These are phyloP conservation scores for Spinellus fusiger DNA, from an alignment of 192 early-diverging fungal species.

Conservation along the genomic window DNA sequence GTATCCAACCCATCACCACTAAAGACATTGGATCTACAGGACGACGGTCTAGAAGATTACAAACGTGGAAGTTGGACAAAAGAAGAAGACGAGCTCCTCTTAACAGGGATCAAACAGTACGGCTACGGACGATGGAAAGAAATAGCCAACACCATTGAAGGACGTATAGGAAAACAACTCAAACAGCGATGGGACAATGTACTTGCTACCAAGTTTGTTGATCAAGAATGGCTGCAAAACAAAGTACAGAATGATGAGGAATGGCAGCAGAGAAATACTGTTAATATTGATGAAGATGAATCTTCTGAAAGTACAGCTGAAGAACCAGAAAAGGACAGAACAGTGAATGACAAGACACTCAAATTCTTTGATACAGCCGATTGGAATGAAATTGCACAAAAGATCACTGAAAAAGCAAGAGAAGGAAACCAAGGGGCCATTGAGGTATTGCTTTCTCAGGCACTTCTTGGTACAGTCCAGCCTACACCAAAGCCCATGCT, in stretches of 20 bases:
- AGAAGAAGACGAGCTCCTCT: constrained; percentile 30
- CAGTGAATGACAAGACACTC: background rate
- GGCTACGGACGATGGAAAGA: constrained; percentile 35
- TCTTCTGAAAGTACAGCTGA: background rate
- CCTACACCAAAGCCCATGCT: background rate
- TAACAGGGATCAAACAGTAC: constrained; percentile 22
- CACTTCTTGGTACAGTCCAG: constrained; percentile 1
- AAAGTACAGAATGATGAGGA: constrained; percentile 7
- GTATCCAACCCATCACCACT: background rate
- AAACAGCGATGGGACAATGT: constrained; percentile 34
- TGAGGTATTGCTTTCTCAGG: constrained; percentile 15
- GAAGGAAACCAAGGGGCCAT: constrained; percentile 17
- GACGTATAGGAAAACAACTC: constrained; percentile 30
- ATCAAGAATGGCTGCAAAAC: constrained; percentile 22
- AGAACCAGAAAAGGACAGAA: background rate
- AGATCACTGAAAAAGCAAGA: constrained; percentile 24
- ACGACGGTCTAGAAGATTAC: constrained; percentile 1
- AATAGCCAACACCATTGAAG: constrained; percentile 26
- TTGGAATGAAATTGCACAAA: constrained; percentile 26
- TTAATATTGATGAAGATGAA: background rate
- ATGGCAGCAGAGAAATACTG: background rate
- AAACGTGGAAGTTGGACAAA: constrained; percentile 27
- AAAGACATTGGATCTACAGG: background rate
- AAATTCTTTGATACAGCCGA: constrained; percentile 21
- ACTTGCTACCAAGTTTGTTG: constrained; percentile 28